Conservation (phyloP, 1,284 basidiomycete genomes). For the Sporisorium sorghi region DNA sequence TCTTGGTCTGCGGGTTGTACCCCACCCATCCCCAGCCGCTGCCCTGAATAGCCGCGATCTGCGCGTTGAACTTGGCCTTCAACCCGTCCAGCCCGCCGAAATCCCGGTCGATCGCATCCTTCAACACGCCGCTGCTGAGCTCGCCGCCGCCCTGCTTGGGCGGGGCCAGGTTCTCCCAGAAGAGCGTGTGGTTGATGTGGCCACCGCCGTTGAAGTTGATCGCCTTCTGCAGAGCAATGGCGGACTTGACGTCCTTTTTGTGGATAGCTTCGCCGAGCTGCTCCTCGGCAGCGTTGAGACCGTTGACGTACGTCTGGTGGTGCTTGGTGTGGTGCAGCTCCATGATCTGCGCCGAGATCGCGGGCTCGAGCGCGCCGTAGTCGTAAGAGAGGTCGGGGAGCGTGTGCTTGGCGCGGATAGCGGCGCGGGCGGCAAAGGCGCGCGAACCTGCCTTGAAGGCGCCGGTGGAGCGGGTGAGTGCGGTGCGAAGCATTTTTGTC, state of each 20-base stretch:
- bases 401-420: conserved; percentile 65
- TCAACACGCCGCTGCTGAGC: conserved; percentile 57
- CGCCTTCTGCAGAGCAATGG: conserved; percentile 58
- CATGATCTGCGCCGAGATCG: conserved; percentile 68
- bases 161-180: conserved; percentile 68
- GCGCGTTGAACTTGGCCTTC: conserved; percentile 62
- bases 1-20: conserved; percentile 54
- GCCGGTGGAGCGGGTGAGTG: conserved; percentile 43
- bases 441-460: conserved; percentile 28
- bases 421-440: conserved; percentile 20
- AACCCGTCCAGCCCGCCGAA: conserved; percentile 65
- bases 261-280: conserved; percentile 55
- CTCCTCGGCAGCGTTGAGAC: conserved; percentile 66
- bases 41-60: conserved; percentile 66
- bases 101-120: conserved; percentile 66
- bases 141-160: conserved; percentile 63
- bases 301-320: conserved; percentile 69
- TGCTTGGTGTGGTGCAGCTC: conserved; percentile 68
- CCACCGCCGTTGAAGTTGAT: conserved; percentile 69
- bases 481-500: conserved; percentile 50
- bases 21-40: conserved; percentile 68
- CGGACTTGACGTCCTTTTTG: conserved; percentile 59
- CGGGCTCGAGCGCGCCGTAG: conserved; percentile 66
- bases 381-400: conserved; percentile 68
- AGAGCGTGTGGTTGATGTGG: conserved; percentile 69